Conservation (phyloP, 2,329 filamentous ascomycete species). For the Zasmidium citrigriseum region DNA sequence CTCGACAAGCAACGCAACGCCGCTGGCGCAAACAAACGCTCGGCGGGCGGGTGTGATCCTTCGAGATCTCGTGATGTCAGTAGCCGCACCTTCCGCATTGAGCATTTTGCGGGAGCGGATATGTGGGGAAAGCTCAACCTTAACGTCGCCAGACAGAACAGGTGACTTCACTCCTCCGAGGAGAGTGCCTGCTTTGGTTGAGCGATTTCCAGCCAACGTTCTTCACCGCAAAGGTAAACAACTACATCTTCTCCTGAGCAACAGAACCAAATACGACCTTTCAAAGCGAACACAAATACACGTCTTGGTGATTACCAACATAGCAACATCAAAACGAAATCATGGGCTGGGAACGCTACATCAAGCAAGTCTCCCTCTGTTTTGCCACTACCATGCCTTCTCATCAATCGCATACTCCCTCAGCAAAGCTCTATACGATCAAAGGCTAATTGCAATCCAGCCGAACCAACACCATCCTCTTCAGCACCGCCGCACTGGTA, state of each 20-base stretch:
- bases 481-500: constrained; percentile 26
- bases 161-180: too few relatives aligned
- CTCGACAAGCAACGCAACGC: background rate
- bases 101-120: too few relatives aligned
- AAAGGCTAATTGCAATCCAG: constrained; percentile 11
- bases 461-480: constrained; percentile 30
- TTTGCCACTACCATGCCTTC: background rate
- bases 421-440: background rate
- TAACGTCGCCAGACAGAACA: too few relatives aligned
- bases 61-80: background rate
- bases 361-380: constrained; percentile 13
- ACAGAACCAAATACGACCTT: too few relatives aligned
- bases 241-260: too few relatives aligned
- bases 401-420: background rate
- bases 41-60: too few relatives aligned
- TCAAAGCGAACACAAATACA: too few relatives aligned
- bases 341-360: constrained; percentile 18
- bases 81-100: background rate
- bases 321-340: background rate
- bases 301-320: background rate
- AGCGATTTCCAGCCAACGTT: too few relatives aligned
- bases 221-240: too few relatives aligned
- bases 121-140: too few relatives aligned
- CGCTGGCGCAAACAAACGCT: background rate
- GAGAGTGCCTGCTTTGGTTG: too few relatives aligned